phyloP scores from a whole-genome alignment of 1,139 yeast species.

The Suhomyces guaymorum region DNA sequence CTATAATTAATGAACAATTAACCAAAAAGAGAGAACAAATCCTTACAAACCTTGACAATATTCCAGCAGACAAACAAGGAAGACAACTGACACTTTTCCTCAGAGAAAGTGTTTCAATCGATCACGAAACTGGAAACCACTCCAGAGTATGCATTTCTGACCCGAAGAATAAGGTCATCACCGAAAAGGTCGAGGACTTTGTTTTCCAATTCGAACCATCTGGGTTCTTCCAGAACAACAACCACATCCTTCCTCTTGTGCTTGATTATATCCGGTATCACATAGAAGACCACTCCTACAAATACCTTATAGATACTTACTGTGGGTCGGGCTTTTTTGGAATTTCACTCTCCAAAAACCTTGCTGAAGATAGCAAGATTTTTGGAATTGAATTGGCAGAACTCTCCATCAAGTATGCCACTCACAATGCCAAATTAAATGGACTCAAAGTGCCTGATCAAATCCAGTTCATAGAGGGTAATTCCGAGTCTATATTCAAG shows the following conservation, averaged over 20 bases:
- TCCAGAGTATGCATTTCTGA: constrained; percentile 28
- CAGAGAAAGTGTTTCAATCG: constrained; percentile 37
- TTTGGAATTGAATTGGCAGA: constrained; percentile 46
- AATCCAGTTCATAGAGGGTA: constrained; percentile 40
- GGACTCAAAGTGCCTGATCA: constrained; percentile 31
- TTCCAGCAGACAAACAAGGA: constrained; percentile 11
- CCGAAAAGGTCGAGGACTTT: constrained; percentile 33
- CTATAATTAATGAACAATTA: constrained; percentile 25
- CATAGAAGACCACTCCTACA: constrained; percentile 16
- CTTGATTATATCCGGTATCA: constrained; percentile 35
- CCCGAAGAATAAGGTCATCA: constrained; percentile 24
- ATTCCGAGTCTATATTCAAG: constrained; percentile 38
- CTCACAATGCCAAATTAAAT: constrained; percentile 42
- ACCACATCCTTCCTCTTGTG: constrained; percentile 36
- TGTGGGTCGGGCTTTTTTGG: constrained; percentile 53
- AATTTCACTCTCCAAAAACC: constrained; percentile 32
- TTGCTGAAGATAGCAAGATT: constrained; percentile 36
- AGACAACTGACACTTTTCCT: constrained; percentile 24
- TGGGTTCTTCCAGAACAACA: constrained; percentile 41
- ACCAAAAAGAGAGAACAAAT: constrained; percentile 16
- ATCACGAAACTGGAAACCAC: constrained; percentile 36
- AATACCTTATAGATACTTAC: constrained; percentile 44
- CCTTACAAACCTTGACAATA: constrained; percentile 5
- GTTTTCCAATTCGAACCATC: constrained; percentile 36
- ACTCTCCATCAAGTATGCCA: constrained; percentile 37